Evolutionary conservation across 108 stramenopile species (phyloP).

Genomic region (Ochromonas danica): DNA sequence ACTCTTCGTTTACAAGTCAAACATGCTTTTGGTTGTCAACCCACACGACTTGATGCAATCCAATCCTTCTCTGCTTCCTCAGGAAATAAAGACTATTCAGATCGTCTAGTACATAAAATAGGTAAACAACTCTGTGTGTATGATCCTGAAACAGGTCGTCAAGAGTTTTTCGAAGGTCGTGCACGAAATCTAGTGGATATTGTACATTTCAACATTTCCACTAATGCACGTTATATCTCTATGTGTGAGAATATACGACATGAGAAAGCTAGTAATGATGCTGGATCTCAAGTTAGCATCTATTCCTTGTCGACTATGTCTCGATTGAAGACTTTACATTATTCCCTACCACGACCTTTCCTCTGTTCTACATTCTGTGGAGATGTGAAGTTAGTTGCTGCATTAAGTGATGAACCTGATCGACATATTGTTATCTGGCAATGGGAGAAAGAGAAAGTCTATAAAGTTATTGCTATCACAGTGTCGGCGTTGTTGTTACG

Average conservation of each 20-base stretch:
- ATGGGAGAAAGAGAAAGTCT: conserved; percentile 56
- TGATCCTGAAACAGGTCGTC: conserved; percentile 7
- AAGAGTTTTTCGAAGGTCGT: conserved; percentile 1
- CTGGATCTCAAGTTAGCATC: conserved; percentile 40
- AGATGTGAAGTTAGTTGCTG: conserved; percentile 45
- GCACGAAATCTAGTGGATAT: not conserved
- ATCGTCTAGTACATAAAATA: conserved; percentile 1
- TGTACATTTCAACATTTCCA: not conserved
- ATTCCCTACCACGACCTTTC: conserved; percentile 45
- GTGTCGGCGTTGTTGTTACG: not conserved
- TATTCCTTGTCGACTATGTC: conserved; percentile 43
- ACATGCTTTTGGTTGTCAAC: not conserved
- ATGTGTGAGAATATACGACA: conserved; percentile 27
- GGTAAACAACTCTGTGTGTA: conserved; percentile 17
- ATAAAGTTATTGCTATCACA: not conserved
- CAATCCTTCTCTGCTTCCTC: not conserved
- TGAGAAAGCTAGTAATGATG: conserved; percentile 46
- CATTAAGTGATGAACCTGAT: conserved; percentile 48
- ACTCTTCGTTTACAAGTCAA: too few relatives aligned
- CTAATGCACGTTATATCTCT: conserved; percentile 1
- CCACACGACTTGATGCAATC: not conserved
- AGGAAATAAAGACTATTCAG: conserved; percentile 1
- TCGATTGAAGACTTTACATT: conserved; percentile 41
- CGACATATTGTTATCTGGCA: conserved; percentile 49
- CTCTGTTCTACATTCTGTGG: conserved; percentile 48